phyloP scores from a whole-genome alignment of 192 early-diverging fungal species.

The Coemansia sp. region DNA sequence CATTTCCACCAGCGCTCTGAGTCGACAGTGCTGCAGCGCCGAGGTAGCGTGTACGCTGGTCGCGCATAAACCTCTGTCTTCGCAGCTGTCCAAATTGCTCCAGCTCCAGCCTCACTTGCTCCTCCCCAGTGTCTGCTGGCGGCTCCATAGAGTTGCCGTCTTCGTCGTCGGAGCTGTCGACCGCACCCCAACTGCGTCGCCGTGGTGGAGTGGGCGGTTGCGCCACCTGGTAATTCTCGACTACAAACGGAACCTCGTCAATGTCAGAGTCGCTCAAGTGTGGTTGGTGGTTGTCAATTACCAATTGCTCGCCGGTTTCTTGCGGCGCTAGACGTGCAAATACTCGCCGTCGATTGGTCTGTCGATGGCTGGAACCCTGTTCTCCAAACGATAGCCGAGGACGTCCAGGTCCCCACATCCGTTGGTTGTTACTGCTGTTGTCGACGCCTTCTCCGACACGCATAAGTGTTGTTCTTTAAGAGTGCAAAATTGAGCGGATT shows the following conservation, averaged over 20 bases:
- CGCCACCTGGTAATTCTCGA: background rate
- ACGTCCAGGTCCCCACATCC: conserved; percentile 10
- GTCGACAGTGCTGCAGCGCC: background rate
- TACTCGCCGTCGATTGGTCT: conserved; percentile 29
- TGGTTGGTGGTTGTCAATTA: background rate
- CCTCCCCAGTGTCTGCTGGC: conserved; percentile 4
- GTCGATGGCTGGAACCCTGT: conserved; percentile 3
- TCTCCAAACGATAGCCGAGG: conserved; percentile 33
- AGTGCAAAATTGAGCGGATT: background rate
- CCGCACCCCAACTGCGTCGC: conserved; percentile 6
- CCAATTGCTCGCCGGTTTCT: conserved; percentile 5
- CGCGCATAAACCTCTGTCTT: conserved; percentile 31
- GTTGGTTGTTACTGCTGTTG: conserved; percentile 13
- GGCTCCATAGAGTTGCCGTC: background rate
- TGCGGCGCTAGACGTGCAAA: conserved; percentile 42
- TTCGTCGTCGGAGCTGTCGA: conserved; percentile 10
- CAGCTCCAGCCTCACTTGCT: conserved; percentile 19
- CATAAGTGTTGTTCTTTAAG: conserved; percentile 1
- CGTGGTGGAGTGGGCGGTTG: conserved; percentile 36
- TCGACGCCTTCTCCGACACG: conserved; percentile 16
- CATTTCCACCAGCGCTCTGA: background rate
- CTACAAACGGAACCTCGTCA: background rate
- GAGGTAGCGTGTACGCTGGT: conserved; percentile 22
- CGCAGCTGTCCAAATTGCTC: conserved; percentile 29
- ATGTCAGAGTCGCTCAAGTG: background rate